A percentile compares a stretch with the other conserved stretches of the same genome.
phyloP scores from a whole-genome alignment of 495 filamentous ascomycete species.

The Viridothelium virens region DNA sequence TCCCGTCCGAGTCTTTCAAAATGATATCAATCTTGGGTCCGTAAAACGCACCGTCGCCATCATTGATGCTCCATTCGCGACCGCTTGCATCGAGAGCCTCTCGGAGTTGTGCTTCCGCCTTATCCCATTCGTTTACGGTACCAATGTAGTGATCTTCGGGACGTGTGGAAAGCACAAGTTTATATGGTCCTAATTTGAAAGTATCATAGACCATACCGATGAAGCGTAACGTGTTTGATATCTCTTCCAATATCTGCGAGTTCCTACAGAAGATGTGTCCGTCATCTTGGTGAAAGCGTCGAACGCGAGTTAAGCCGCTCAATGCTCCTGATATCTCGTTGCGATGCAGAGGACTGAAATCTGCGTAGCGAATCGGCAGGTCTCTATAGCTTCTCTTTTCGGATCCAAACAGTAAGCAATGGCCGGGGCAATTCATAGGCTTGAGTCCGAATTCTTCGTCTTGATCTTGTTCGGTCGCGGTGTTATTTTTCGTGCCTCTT shows the following conservation, averaged over 20 bases:
- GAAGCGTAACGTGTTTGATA: conserved; percentile 69
- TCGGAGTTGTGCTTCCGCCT: conserved; percentile 66
- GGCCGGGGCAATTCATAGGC: conserved; percentile 95
- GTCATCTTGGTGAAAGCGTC: conserved; percentile 94
- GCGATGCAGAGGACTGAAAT: conserved; percentile 85
- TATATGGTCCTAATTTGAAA: conserved; percentile 64
- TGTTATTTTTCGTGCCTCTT: conserved; percentile 32
- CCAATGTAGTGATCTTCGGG: conserved; percentile 73
- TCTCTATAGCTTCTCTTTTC: conserved; percentile 69
- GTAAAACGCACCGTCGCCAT: conserved; percentile 88
- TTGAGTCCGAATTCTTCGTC: conserved; percentile 83
- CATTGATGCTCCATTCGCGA: conserved; percentile 60
- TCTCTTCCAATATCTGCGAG: conserved; percentile 73
- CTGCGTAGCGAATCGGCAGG: conserved; percentile 81
- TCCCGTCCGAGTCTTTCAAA: conserved; percentile 71
- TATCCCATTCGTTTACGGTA: conserved; percentile 69
- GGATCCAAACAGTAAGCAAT: conserved; percentile 78
- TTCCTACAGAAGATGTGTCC: conserved; percentile 92
- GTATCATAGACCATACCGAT: conserved; percentile 69
- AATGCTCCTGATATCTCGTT: conserved; percentile 84
- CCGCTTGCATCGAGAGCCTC: conserved; percentile 59
- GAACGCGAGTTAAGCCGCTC: conserved; percentile 77
- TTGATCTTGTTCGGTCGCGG: conserved; percentile 43
- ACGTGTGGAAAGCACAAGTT: conserved; percentile 72
- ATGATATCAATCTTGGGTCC: conserved; percentile 94